These are phyloP conservation scores for Elongisporangium anandrum DNA, from an alignment of 352 stramenopile species.

Conservation along the genomic window DNA sequence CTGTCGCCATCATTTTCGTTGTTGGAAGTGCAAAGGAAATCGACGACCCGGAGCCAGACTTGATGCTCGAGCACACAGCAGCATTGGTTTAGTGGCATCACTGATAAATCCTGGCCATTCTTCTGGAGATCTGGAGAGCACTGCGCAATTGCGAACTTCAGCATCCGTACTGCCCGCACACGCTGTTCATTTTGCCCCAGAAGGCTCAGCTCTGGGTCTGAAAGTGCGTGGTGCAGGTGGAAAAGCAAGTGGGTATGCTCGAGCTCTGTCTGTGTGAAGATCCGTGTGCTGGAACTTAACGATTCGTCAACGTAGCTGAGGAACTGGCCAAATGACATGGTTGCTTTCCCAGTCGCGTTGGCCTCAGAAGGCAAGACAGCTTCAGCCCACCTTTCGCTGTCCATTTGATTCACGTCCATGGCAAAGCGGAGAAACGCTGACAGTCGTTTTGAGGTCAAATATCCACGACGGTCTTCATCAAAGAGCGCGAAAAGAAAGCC, in stretches of 20 bases:
- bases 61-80: not conserved
- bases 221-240: conserved; percentile 8
- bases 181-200: not conserved
- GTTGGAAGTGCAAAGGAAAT: not conserved
- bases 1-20: not conserved
- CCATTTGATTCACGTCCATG: conserved; percentile 4
- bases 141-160: not conserved
- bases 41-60: not conserved
- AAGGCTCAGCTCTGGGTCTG: not conserved
- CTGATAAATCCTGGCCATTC: not conserved
- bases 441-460: conserved; percentile 16
- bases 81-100: not conserved
- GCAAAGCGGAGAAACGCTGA: conserved; percentile 15
- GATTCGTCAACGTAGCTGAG: conserved; percentile 6
- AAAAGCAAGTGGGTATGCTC: conserved; percentile 14
- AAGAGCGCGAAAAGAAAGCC: conserved; percentile 40
- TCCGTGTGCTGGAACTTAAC: conserved; percentile 2
- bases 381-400: conserved; percentile 13
- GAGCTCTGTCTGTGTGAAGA: conserved; percentile 13
- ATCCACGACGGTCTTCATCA: conserved; percentile 24
- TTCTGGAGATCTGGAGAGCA: not conserved
- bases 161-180: not conserved
- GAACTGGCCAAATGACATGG: conserved; percentile 20
- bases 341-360: too few relatives aligned
- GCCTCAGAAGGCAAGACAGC: conserved; percentile 5